Base-by-base conservation (phyloP, 371 early-diverging fungal species). In the Mortierella sp. region DNA sequence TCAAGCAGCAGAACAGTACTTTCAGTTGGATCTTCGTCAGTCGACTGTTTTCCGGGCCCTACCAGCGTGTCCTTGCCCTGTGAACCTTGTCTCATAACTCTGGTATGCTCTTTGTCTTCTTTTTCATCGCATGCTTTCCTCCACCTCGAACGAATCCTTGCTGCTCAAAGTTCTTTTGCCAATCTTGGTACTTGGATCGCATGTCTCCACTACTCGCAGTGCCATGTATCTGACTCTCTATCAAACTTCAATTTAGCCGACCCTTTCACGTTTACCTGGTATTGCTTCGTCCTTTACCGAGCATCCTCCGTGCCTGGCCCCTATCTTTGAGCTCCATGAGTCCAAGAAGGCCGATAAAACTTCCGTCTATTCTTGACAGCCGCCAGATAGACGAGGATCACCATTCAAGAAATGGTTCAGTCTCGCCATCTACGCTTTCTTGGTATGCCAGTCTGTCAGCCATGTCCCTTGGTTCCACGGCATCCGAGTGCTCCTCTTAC, bases 371-470 rank as follows among this genome's bases (percentile, higher is more conserved):
- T 23, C 6, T 14, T 18, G 24, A 24, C 28, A 21, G 28, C 26
- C 2, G 27, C 41, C 38, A 8, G 6, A 24, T 24, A 8, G 52
- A 19, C 12, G 52, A 52, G 7, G 19, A 31, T n/a, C 18, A 31
- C 18, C 18, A n/a, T n/a, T n/a, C 42, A 42, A 42, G 42, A 16
- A 42, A 9, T 16, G 42, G 42, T 16, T 42, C 42, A 10, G 42
- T 16, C 34, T 50, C 50, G 5, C 50, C 50, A 27, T 14, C 54
- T 14, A 28, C 21, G 9, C 39, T 49, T 13, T 60, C 67, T 6
- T 67, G 61, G 55, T 50, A 60, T 26, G 41, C 60, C 5, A 54
- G 53, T 28, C 46, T 67, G 42, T 58, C 67, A 3, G 23, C 50
- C 3, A 60, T 48, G 67, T 41, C 55, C 0, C 42, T 55, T 13